phyloP scores from a whole-genome alignment of 805 yeast genomes.

The Blastobotrys peoriensis region DNA sequence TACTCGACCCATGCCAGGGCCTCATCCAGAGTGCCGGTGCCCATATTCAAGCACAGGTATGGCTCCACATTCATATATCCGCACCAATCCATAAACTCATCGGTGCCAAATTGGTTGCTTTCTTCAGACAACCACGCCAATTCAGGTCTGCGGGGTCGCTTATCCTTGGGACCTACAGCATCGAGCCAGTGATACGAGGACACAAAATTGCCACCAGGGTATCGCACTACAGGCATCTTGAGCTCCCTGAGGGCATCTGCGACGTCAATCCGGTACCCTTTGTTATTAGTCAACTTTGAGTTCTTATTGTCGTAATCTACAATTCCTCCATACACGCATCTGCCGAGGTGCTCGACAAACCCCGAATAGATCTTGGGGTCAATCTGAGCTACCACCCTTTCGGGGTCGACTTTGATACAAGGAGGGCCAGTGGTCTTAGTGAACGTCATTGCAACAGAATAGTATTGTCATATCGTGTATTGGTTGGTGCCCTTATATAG shows the following conservation, averaged over 20 bases:
- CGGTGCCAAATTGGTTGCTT: constrained; percentile 32
- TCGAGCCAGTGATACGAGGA: constrained; percentile 33
- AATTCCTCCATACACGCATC: constrained; percentile 36
- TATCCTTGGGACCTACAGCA: constrained; percentile 31
- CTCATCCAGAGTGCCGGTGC: constrained; percentile 34
- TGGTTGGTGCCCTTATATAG: too few relatives aligned
- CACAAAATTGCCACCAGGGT: constrained; percentile 36
- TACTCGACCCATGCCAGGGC: constrained; percentile 34
- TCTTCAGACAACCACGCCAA: constrained; percentile 34
- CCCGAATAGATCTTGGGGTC: constrained; percentile 32
- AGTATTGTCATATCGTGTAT: too few relatives aligned
- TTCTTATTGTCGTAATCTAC: constrained; percentile 26
- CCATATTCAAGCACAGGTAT: constrained; percentile 33
- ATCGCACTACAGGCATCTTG: constrained; percentile 32
- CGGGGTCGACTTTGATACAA: constrained; percentile 27
- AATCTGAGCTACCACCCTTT: constrained; percentile 24
- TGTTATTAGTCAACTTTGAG: constrained; percentile 21
- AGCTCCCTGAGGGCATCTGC: constrained; percentile 29
- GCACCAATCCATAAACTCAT: constrained; percentile 34
- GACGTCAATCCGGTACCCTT: constrained; percentile 30
- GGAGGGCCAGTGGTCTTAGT: too few relatives aligned
- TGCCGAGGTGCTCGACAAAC: constrained; percentile 34
- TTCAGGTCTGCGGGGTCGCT: constrained; percentile 31
- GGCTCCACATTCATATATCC: constrained; percentile 29
- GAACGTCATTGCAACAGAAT: too few relatives aligned